Conservation (phyloP, 108 stramenopile species). For the Stephanodiscus triporus region DNA sequence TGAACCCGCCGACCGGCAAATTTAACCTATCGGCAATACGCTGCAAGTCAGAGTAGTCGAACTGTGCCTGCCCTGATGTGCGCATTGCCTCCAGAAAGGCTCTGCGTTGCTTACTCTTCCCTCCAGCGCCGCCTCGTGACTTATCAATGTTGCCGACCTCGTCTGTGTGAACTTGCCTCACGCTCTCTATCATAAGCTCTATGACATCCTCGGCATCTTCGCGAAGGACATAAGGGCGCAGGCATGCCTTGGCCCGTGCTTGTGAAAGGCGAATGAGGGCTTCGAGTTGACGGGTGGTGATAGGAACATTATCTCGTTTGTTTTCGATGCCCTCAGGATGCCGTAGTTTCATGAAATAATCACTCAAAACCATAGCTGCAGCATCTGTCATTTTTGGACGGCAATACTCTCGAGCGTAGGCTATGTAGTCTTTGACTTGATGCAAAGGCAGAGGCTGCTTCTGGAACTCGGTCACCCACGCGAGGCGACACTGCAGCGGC, state of each 20-base stretch:
- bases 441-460: conserved; percentile 78
- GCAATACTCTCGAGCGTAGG: conserved; percentile 94
- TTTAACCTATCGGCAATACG: conserved; percentile 65
- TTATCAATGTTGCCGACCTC: conserved; percentile 74
- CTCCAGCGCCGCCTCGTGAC: conserved; percentile 73
- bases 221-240: conserved; percentile 86
- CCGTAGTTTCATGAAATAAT: conserved; percentile 90
- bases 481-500: conserved; percentile 68
- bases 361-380: conserved; percentile 86
- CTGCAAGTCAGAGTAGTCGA: conserved; percentile 64
- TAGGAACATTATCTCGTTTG: conserved; percentile 82
- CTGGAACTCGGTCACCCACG: conserved; percentile 78
- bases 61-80: conserved; percentile 41
- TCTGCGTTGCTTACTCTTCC: conserved; percentile 69
- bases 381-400: conserved; percentile 85
- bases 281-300: conserved; percentile 97
- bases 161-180: conserved; percentile 74
- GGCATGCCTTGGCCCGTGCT: conserved; percentile 95
- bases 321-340: conserved; percentile 54
- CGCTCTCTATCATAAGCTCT: conserved; percentile 78
- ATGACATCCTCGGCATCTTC: conserved; percentile 99
- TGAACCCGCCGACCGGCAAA: conserved; percentile 64
- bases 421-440: conserved; percentile 95
- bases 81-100: conserved; percentile 52
- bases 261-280: conserved; percentile 92